Base-by-base conservation (phyloP, 345 rosid genomes). In the Combretum micranthum region DNA sequence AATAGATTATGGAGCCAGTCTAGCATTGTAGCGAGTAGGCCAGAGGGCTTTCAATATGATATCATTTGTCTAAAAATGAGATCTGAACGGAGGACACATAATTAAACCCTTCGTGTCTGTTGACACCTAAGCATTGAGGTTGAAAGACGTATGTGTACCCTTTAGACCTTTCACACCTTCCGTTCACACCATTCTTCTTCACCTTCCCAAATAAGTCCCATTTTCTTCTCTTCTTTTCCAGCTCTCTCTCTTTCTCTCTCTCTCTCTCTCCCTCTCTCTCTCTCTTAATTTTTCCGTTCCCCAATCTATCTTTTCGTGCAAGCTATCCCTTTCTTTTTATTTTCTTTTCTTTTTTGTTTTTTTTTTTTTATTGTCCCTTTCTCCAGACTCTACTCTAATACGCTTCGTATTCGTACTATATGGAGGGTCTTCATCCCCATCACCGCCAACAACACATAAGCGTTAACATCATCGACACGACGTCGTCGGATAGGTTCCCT, bases 401-500 rank as follows among this genome's bases (percentile, higher is more conserved):
- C 39, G 9, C 39, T 32, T 2, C 39, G 39, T 32, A 32, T 32
- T 7, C 10, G 9, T 32, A 25, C 2, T 25, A 44, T 47, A 85
- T 82, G 92, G 97, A 92, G 54, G 81, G 86, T 44, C 90, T 70
- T 45, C 79, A 66, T 45, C 81, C 56, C 12, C 88, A 70, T 45
- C 88, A 68, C 2, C 80, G 53, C n/a, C 84, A 65, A 2, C 81
- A 68, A 1, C 83, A 75, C 39, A 65, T 55, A 46, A 71, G 77
- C 47, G 79, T 69, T 32, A 75, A 69, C 63, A 78, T 60, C 47
- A 57, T 54, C 21, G 0, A 39, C 13, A 9, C 50, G 23, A 77
- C 78, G 6, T 26, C 75, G 14, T 8, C 69, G n/a, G 99, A 93
- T 53, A 82, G 97, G 80, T 89, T 86, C 70, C 99, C 99, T 16